Evolutionary conservation across 2,329 filamentous ascomycete genomes (phyloP).

Genomic region (Colletotrichum lindemuthianum): DNA sequence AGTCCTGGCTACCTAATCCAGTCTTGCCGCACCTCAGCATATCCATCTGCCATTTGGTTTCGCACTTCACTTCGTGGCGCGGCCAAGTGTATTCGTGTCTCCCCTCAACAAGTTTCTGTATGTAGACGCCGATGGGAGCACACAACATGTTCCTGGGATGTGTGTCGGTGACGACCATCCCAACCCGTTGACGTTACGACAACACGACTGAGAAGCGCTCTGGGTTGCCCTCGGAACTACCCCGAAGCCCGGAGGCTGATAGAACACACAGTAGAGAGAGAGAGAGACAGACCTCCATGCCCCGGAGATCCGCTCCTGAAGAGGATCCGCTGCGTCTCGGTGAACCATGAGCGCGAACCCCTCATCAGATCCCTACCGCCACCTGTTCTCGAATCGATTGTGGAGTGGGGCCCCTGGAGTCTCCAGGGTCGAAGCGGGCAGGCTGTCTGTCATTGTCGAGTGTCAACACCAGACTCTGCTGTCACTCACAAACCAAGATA

Average conservation of each 20-base stretch:
- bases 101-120: slow-evolving; percentile 23
- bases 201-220: slow-evolving; percentile 19
- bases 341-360: slow-evolving; percentile 21
- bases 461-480: slow-evolving; percentile 7
- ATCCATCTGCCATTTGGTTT: background rate
- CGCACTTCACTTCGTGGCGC: background rate
- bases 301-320: slow-evolving; percentile 31
- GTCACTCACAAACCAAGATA: background rate
- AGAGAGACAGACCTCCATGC: slow-evolving; percentile 24
- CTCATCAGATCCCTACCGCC: slow-evolving; percentile 18
- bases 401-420: slow-evolving; percentile 16
- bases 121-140: slow-evolving; percentile 5
- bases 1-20: too few relatives aligned
- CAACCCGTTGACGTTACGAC: slow-evolving; percentile 27
- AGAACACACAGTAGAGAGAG: too few relatives aligned
- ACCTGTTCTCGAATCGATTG: slow-evolving; percentile 3
- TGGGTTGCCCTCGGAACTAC: slow-evolving; percentile 26
- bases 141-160: slow-evolving; percentile 24
- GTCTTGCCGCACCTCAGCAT: background rate
- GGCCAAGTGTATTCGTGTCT: slow-evolving; percentile 13
- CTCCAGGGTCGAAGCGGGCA: background rate
- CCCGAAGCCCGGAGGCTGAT: slow-evolving; percentile 33
- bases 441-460: slow-evolving; percentile 12
- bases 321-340: slow-evolving; percentile 27
- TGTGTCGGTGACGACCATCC: slow-evolving; percentile 24